Percentiles rank a stretch among this genome's conserved stretches.
These are phyloP conservation scores for Verticillium alfalfae DNA, from an alignment of 2,329 filamentous ascomycete species.

Conservation along the genomic window DNA sequence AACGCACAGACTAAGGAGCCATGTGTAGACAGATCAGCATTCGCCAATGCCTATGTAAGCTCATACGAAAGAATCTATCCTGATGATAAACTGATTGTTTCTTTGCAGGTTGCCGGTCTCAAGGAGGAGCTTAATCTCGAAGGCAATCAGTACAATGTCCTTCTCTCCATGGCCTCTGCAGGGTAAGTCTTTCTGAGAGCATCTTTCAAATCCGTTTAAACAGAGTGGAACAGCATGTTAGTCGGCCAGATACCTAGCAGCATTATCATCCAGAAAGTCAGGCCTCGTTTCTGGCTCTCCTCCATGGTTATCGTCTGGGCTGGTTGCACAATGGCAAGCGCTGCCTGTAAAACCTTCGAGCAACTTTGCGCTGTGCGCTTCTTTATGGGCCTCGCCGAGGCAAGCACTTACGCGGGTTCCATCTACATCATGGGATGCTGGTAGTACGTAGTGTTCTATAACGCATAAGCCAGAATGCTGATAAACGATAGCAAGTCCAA, in stretches of 20 bases:
- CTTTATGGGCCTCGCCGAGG: conserved; percentile 30
- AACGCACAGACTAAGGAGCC: background rate
- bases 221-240: background rate
- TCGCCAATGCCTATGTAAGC: conserved; percentile 39
- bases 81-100: background rate
- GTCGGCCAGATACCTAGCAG: conserved; percentile 36
- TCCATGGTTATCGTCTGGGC: conserved; percentile 43
- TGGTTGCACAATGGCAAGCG: conserved; percentile 29
- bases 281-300: conserved; percentile 41
- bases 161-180: conserved; percentile 28
- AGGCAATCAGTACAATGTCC: conserved; percentile 37
- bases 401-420: conserved; percentile 31
- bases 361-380: conserved; percentile 31
- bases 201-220: background rate
- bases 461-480: too few species aligned
- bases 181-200: conserved; percentile 18
- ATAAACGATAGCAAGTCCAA: conserved; percentile 28
- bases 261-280: conserved; percentile 40
- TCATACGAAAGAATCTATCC: background rate
- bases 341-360: conserved; percentile 21
- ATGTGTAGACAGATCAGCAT: conserved; percentile 26
- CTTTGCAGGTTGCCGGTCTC: conserved; percentile 27
- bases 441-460: conserved; percentile 41
- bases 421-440: conserved; percentile 43
- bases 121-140: conserved; percentile 39